phyloP scores from a whole-genome alignment of 805 yeast species.

The Candida taoyuanica region DNA sequence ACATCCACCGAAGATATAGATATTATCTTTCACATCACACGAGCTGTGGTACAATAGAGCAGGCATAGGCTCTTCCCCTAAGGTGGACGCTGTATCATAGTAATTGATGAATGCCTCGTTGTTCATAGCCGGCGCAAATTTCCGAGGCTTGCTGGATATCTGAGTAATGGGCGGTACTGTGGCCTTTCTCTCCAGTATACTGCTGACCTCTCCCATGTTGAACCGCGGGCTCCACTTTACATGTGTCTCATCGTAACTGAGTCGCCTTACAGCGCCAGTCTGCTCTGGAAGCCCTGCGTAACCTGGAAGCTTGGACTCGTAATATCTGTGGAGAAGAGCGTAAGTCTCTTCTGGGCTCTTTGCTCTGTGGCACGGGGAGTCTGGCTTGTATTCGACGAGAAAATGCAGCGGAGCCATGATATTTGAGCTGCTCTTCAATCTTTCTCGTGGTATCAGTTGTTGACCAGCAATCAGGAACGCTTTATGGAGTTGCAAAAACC shows the following conservation, averaged over 20 bases:
- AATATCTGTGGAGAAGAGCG: not conserved
- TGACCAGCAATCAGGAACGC: too few species aligned
- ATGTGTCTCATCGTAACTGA: not conserved
- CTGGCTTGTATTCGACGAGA: not conserved
- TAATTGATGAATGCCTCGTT: constrained; percentile 18
- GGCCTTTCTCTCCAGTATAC: constrained; percentile 13
- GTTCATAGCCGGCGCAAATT: constrained; percentile 1
- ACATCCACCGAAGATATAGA: constrained; percentile 44
- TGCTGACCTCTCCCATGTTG: not conserved
- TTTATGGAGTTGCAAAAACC: too few species aligned
- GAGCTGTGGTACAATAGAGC: constrained; percentile 41
- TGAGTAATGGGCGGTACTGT: constrained; percentile 1
- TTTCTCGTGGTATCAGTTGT: too few species aligned
- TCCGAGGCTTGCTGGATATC: too few species aligned
- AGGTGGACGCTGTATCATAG: constrained; percentile 29
- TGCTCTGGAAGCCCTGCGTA: not conserved
- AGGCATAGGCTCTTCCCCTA: constrained; percentile 39
- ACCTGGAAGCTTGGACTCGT: not conserved
- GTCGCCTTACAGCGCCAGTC: not conserved
- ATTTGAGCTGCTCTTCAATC: too few species aligned
- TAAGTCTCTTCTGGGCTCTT: not conserved
- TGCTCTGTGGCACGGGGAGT: not conserved
- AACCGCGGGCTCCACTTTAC: not conserved
- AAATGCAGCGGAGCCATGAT: not conserved
- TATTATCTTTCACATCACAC: constrained; percentile 33